Percentiles rank a stretch among this genome's conserved stretches.
Conservation (phyloP, 2,329 filamentous ascomycete genomes). For the Cercospora canescens region DNA sequence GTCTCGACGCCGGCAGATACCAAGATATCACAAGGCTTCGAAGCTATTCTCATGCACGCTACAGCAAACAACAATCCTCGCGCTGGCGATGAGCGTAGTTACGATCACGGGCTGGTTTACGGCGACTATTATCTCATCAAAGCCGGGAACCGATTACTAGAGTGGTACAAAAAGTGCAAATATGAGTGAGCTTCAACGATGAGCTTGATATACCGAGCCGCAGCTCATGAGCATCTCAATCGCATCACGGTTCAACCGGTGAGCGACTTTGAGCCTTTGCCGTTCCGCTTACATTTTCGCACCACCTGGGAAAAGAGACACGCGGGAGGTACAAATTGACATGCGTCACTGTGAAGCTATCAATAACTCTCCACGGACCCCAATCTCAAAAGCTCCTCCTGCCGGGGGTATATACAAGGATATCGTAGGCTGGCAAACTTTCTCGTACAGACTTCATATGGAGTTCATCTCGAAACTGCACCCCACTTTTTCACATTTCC, state of each 20-base stretch:
- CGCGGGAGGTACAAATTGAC: neutral
- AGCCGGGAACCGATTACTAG: constrained; percentile 17
- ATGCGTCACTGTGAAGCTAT: neutral
- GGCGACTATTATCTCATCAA: constrained; percentile 23
- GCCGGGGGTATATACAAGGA: neutral
- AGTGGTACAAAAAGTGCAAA: neutral
- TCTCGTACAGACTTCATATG: constrained; percentile 1
- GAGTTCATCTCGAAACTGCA: neutral
- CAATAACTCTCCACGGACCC: neutral
- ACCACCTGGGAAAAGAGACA: neutral
- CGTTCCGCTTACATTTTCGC: neutral
- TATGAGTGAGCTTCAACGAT: neutral
- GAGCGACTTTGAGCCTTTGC: neutral
- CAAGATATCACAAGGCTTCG: constrained; percentile 12
- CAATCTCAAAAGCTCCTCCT: constrained; percentile 4
- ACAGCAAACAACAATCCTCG: constrained; percentile 23
- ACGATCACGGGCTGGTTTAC: constrained; percentile 20
- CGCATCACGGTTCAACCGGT: neutral
- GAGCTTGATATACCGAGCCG: neutral
- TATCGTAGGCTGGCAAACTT: neutral
- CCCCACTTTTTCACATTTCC: neutral
- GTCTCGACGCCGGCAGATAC: constrained; percentile 18
- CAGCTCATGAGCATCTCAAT: neutral
- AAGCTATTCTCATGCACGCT: constrained; percentile 22
- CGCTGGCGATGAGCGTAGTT: constrained; percentile 17